A percentile compares a stretch with the other conserved stretches of the same genome.
These are phyloP conservation scores for Linum tenue DNA, from an alignment of 345 rosid species.

Conservation along the genomic window DNA sequence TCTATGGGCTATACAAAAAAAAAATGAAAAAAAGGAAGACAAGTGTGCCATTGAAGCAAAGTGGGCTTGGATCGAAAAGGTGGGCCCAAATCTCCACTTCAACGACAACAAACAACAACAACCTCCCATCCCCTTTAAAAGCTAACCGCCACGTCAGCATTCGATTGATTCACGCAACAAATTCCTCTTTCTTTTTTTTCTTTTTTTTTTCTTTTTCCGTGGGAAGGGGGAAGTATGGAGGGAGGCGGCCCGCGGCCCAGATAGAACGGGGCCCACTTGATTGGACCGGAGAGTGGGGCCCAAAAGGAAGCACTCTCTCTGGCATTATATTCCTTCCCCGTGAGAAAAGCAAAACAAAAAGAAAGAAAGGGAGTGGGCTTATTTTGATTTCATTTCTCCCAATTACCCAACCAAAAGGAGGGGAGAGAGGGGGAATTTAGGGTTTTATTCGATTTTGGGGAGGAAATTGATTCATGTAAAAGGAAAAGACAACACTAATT, in stretches of 20 bases:
- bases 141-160: conserved; percentile 30
- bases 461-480: conserved; percentile 3
- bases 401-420: neutral
- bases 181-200: neutral
- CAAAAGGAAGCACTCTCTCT: conserved; percentile 24
- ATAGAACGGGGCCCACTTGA: conserved; percentile 37
- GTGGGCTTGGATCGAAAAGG: conserved; percentile 7
- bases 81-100: conserved; percentile 51
- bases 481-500: conserved; percentile 10
- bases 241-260: conserved; percentile 18
- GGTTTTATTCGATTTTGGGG: too few relatives aligned
- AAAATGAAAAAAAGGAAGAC: neutral
- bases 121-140: conserved; percentile 4
- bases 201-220: too few relatives aligned
- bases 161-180: conserved; percentile 36
- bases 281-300: conserved; percentile 37
- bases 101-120: conserved; percentile 27
- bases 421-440: neutral
- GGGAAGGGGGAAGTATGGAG: conserved; percentile 6
- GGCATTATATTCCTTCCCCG: conserved; percentile 44
- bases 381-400: conserved; percentile 2
- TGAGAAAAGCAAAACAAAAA: conserved; percentile 30
- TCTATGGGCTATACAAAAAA: too few relatives aligned
- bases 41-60: conserved; percentile 42
- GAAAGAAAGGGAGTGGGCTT: conserved; percentile 7